Evolutionary conservation across 306 rosid genomes (phyloP), one percentile per base, ranked within the genome.

Genomic region (Mimosa pudica): DNA sequence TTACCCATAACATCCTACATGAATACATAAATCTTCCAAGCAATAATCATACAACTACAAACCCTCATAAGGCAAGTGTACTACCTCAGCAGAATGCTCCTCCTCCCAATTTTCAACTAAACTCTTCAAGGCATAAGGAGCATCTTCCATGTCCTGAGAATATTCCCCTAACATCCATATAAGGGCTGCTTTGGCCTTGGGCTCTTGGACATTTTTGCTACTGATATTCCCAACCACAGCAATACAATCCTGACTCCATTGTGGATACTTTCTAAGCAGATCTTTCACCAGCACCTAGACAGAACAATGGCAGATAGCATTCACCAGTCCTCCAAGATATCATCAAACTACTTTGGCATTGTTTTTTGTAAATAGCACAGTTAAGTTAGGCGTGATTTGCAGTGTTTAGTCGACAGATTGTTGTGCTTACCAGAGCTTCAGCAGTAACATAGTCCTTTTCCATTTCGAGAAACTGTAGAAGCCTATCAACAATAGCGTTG

Each of bases 101-200:
- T 96, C 99, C 5, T 96, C 98, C 99, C 99, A 93, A 83, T 88
- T 96, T 77, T 96, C 99, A 73, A 91, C 78, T 68, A 96, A 83
- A 85, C 92, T 77, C 88, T 96, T 98, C 72, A 96, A 86, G 79
- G 90, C 86, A 83, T 96, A 96, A 12, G 99, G 97, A 71, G 99
- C 98, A 78, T 96, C 99, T 2, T 89, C 89, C 99, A 96, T 96
- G 77, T 96, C 98, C 81, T 88, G 97, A 76, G 98, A 93, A 84
- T 96, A 96, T 86, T 96, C 99, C 77, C 99, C 99, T 85, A 96
- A 77, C 97, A 96, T 96, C 98, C 99, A 96, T 87, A 91, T 91
- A 72, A 96, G 97, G 79, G 99, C 99, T 33, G 99, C 98, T 86
- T 96, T 96, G 71, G 97, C 99, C 91, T 93, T 90, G 55, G 99